Conservation (phyloP, 495 filamentous ascomycete genomes). For the Penicillium cataractarum region DNA sequence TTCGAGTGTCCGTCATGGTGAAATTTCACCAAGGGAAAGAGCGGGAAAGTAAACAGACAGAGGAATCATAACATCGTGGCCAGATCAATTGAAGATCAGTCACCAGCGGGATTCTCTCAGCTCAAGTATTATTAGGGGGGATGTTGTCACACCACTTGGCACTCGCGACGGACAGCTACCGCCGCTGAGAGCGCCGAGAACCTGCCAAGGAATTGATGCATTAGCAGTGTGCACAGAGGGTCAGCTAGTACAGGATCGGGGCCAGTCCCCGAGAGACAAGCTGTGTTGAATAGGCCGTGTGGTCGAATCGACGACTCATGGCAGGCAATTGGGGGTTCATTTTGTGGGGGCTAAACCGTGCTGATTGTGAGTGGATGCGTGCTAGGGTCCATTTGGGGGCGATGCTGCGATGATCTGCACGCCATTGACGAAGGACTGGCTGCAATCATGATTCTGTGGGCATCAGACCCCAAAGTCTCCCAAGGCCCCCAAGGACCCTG, state of each 20-base stretch:
- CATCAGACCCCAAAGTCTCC: background rate
- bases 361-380: background rate
- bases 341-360: background rate
- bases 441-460: too few relatives aligned
- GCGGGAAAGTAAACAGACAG: background rate
- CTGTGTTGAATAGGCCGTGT: background rate
- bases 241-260: background rate
- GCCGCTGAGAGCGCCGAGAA: background rate
- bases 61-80: background rate
- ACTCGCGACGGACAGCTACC: background rate
- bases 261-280: background rate
- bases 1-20: slow-evolving; percentile 18
- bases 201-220: background rate
- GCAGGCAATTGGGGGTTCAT: background rate
- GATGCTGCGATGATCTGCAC: slow-evolving; percentile 3
- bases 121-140: background rate
- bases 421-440: background rate
- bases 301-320: background rate
- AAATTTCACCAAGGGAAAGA: background rate
- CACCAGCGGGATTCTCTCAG: background rate
- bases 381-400: slow-evolving; percentile 3
- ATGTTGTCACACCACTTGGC: slow-evolving; percentile 4
- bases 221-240: background rate
- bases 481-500: background rate
- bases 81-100: background rate